phyloP scores from a whole-genome alignment of 2,329 filamentous ascomycete genomes.

The Grosmannia serpens region DNA sequence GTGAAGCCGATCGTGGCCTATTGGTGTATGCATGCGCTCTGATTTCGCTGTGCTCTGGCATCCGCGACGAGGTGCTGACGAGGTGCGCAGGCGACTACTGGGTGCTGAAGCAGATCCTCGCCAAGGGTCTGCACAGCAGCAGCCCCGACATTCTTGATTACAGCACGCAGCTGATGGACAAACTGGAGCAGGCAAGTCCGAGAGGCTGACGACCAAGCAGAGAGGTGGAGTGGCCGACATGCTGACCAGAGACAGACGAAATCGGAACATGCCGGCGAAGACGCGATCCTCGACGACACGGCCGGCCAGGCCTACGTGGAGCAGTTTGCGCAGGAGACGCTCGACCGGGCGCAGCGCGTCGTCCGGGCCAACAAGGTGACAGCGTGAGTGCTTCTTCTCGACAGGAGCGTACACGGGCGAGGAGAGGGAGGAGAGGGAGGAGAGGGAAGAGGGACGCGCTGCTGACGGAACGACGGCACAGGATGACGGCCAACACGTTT shows the following conservation, averaged over 20 bases:
- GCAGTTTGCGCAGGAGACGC: constrained; percentile 83
- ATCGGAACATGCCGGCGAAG: constrained; percentile 60
- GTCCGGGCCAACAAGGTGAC: constrained; percentile 76
- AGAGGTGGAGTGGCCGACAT: no score
- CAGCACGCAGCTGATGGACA: constrained; percentile 80
- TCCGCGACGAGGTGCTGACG: not conserved
- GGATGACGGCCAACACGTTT: constrained; percentile 88
- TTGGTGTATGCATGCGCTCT: constrained; percentile 60
- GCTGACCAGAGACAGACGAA: constrained; percentile 43
- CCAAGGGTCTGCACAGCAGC: constrained; percentile 63
- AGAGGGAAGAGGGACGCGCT: not conserved
- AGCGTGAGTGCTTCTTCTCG: constrained; percentile 37
- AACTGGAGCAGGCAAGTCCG: constrained; percentile 64
- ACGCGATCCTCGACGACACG: constrained; percentile 73
- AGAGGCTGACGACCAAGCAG: no score
- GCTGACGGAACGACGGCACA: constrained; percentile 20
- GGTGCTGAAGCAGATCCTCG: constrained; percentile 84
- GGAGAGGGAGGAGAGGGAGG: no score
- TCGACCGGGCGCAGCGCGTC: constrained; percentile 71
- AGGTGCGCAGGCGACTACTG: constrained; percentile 64
- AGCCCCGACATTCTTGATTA: constrained; percentile 71
- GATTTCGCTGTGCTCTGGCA: no score
- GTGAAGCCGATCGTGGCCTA: constrained; percentile 84
- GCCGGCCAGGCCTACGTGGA: constrained; percentile 88
- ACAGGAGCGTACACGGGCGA: no score